Evolutionary conservation across 345 rosid genomes (phyloP), one percentile per base, ranked within the genome.

Genomic region (Diplotaxis tenuifolia): DNA sequence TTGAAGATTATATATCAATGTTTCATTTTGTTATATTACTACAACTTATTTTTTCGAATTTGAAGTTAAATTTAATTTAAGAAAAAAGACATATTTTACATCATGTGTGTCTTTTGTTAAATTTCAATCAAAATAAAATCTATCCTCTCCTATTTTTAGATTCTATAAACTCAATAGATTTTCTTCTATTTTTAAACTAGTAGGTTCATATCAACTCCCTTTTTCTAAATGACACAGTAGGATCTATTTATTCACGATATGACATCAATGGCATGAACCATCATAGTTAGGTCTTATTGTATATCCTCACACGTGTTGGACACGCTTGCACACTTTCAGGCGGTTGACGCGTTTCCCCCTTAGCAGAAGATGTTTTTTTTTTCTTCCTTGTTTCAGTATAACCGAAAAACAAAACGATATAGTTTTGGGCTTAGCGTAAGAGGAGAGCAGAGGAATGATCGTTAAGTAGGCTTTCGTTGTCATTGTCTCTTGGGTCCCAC

Each of bases 261-360:
- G 57, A 38, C 32, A 53, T 53, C 55, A 19, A 52, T 38, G 65
- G 47, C 59, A 31, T 7, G 11, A 6, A 25, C 27, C 27, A n/a
- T 45, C 62, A 2, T 23, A 7, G 62, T 10, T 62, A 56, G 36
- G 38, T n/a, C 69, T 54, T 18, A 25, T 14, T 27, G 32, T 7
- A 42, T 65, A 2, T 65, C 36, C 29, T 60, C 68, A 67, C 74
- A 75, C 74, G 69, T 61, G 68, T 54, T 10, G 25, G 56, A 75
- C 68, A 75, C 78, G 78, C 25, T 68, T 62, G 74, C 79, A 38
- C 64, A 53, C 20, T 53, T 68, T 75, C 69, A 68, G 79, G 79
- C 69, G 79, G 68, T 75, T 75, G 74, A 75, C 79, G 79, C 79
- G 74, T 68, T 68, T 68, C 62, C 5, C 14, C 28, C 18, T 42